Conservation (phyloP, 2,329 filamentous ascomycete species). For the Fonsecaea monophora region DNA sequence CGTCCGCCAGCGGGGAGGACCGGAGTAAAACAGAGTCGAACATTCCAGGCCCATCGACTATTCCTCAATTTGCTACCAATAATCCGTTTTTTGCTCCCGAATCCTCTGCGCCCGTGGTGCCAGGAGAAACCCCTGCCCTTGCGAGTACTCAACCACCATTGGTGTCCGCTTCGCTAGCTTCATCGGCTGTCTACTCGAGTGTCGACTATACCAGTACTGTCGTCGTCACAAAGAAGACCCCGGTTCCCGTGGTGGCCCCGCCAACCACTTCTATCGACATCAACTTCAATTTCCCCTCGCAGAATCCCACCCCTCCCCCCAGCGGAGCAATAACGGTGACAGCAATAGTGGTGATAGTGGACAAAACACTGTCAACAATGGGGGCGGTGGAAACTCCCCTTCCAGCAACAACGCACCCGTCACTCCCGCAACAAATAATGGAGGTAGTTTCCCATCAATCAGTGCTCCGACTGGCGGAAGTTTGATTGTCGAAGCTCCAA, state of each 20-base stretch:
- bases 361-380: background rate
- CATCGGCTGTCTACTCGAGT: slow-evolving; percentile 30
- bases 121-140: slow-evolving; percentile 5
- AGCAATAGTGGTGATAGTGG: slow-evolving; percentile 16
- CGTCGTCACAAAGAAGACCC: slow-evolving; percentile 41
- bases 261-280: slow-evolving; percentile 27
- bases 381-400: background rate
- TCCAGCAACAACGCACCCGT: background rate
- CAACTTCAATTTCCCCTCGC: slow-evolving; percentile 29
- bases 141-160: background rate
- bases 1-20: slow-evolving; percentile 3
- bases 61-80: slow-evolving; percentile 8
- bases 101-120: background rate
- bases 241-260: slow-evolving; percentile 31
- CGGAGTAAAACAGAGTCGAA: background rate
- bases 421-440: background rate
- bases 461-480: slow-evolving; percentile 11
- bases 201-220: slow-evolving; percentile 38
- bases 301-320: slow-evolving; percentile 5
- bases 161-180: background rate
- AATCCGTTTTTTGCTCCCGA: slow-evolving; percentile 2
- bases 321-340: slow-evolving; percentile 10
- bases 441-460: slow-evolving; percentile 14
- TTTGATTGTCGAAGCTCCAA: slow-evolving; percentile 20
- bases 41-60: background rate